These are phyloP conservation scores for Corynascus novoguineensis DNA, from an alignment of 495 filamentous ascomycete genomes.

Conservation along the genomic window DNA sequence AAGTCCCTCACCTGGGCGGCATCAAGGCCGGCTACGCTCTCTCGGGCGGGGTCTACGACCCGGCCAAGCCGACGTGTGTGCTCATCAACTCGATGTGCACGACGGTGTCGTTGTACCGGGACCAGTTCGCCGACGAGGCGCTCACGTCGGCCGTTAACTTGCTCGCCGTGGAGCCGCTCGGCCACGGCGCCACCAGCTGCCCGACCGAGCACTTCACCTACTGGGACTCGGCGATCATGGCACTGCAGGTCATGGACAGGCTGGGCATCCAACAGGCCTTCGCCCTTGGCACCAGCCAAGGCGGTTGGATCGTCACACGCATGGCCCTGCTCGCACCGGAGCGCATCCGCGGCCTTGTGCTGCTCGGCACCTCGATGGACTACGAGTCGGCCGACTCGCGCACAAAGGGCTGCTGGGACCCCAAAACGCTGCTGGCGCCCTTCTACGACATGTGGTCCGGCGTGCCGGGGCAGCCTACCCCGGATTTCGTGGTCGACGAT, in stretches of 20 bases:
- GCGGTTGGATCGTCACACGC: conserved; percentile 54
- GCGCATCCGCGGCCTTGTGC: conserved; percentile 56
- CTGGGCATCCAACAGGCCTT: conserved; percentile 54
- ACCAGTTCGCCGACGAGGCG: conserved; percentile 41
- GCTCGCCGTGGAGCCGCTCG: conserved; percentile 53
- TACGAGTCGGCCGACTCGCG: conserved; percentile 52
- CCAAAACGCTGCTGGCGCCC: conserved; percentile 33
- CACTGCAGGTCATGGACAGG: conserved; percentile 42
- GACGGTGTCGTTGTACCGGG: conserved; percentile 47
- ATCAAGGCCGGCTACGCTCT: conserved; percentile 51
- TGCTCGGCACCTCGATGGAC: conserved; percentile 59
- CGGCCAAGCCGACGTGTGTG: conserved; percentile 52
- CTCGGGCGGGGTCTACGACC: conserved; percentile 39
- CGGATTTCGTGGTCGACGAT: conserved; percentile 51
- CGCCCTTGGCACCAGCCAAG: conserved; percentile 56
- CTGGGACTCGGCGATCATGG: conserved; percentile 50
- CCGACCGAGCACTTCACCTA: conserved; percentile 47
- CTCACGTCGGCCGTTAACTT: conserved; percentile 48
- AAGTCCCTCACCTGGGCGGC: conserved; percentile 51
- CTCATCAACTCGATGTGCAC: conserved; percentile 58
- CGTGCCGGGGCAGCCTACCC: conserved; percentile 33
- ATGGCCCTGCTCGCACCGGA: conserved; percentile 59
- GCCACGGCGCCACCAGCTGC: conserved; percentile 46
- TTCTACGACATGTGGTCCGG: conserved; percentile 47
- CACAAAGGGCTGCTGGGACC: conserved; percentile 53